These are phyloP conservation scores for Harrya chromipes DNA, from an alignment of 768 basidiomycete species.

Conservation along the genomic window DNA sequence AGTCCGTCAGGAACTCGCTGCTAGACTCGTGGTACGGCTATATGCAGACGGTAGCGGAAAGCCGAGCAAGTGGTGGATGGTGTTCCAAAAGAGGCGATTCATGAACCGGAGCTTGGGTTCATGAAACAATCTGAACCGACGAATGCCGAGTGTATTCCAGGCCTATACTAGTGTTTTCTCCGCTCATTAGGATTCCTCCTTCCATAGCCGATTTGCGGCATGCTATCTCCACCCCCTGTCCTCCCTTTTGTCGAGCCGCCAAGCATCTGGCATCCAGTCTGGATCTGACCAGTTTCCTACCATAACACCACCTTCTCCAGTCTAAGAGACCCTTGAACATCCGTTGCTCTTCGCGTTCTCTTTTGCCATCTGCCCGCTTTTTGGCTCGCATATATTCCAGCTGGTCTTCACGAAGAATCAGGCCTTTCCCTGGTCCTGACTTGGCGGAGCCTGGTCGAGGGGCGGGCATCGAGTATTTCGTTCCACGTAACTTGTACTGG, in stretches of 20 bases:
- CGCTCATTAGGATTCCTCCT: constrained; percentile 87
- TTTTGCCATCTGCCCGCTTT: constrained; percentile 68
- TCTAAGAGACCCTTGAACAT: constrained; percentile 63
- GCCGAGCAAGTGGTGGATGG: constrained; percentile 99
- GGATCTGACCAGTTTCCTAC: constrained; percentile 92
- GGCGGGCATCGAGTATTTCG: constrained; percentile 87
- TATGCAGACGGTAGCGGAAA: constrained; percentile 93
- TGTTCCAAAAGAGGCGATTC: constrained; percentile 96
- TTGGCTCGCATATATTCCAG: constrained; percentile 81
- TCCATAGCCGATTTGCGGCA: constrained; percentile 87
- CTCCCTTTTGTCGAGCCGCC: constrained; percentile 69
- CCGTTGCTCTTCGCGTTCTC: constrained; percentile 66
- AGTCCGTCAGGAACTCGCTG: constrained; percentile 87
- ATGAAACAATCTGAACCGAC: constrained; percentile 30
- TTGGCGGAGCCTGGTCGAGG: constrained; percentile 90
- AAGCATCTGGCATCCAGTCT: constrained; percentile 87
- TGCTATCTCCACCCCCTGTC: constrained; percentile 50
- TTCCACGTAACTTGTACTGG: constrained; percentile 89
- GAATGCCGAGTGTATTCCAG: constrained; percentile 15
- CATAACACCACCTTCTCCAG: constrained; percentile 45
- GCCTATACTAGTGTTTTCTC: constrained; percentile 42
- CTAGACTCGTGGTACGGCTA: constrained; percentile 79
- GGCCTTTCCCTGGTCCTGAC: constrained; percentile 72
- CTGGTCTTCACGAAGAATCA: constrained; percentile 94
- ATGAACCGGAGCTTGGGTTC: constrained; percentile 87